These are phyloP conservation scores for Xylariaceae sp. DNA, from an alignment of 2,329 filamentous ascomycete genomes.

Conservation along the genomic window DNA sequence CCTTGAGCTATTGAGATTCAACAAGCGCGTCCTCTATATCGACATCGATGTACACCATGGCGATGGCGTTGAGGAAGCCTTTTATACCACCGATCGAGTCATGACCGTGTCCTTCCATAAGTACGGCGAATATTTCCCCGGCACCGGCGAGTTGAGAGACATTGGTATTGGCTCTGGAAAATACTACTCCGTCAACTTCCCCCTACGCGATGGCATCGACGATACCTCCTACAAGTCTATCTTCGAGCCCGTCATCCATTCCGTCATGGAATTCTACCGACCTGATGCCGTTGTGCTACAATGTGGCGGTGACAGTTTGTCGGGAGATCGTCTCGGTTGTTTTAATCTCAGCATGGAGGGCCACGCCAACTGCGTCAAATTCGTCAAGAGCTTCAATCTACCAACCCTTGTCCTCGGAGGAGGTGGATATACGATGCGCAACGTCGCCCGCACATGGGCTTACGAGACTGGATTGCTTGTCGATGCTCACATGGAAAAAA, in stretches of 20 bases:
- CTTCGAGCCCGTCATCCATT: conserved; percentile 84
- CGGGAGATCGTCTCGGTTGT: conserved; percentile 88
- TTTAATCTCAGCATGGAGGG: conserved; percentile 98
- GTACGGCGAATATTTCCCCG: conserved; percentile 94
- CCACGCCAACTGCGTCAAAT: conserved; percentile 90
- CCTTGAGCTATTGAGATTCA: conserved; percentile 83
- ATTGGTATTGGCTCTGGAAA: conserved; percentile 85
- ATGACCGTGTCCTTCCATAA: conserved; percentile 96
- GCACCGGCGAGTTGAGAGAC: conserved; percentile 81
- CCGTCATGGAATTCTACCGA: conserved; percentile 81
- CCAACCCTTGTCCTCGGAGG: conserved; percentile 92
- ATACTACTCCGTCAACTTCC: conserved; percentile 87
- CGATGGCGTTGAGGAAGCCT: conserved; percentile 89
- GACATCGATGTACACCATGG: conserved; percentile 95
- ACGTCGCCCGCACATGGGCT: conserved; percentile 94
- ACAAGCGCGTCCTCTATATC: conserved; percentile 93
- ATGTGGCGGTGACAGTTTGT: conserved; percentile 91
- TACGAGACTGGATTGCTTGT: conserved; percentile 92
- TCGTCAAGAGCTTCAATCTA: conserved; percentile 78
- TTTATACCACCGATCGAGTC: conserved; percentile 87
- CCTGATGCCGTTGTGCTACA: conserved; percentile 92
- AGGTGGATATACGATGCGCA: conserved; percentile 94
- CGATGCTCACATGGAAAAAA: conserved; percentile 72
- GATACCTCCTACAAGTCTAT: conserved; percentile 86
- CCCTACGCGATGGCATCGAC: conserved; percentile 86